These are phyloP conservation scores for Vicia sativa DNA, from an alignment of 306 rosid genomes.

Conservation along the genomic window DNA sequence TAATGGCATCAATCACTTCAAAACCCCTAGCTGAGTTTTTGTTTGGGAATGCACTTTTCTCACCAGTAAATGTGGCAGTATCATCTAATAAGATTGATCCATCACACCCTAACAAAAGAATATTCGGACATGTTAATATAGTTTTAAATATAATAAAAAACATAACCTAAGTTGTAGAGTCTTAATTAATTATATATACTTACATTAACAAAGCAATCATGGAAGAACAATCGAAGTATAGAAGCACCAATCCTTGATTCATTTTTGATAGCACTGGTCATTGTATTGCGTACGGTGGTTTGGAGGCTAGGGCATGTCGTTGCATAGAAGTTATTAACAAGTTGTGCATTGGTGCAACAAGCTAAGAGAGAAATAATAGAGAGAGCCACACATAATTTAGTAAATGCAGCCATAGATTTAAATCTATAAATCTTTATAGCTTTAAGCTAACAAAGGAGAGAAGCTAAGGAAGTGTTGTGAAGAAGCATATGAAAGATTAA, in stretches of 20 bases:
- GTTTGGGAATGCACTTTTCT: constrained; percentile 71
- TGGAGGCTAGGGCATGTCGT: constrained; percentile 59
- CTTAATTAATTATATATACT: background rate
- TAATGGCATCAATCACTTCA: constrained; percentile 75
- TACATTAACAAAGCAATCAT: constrained; percentile 56
- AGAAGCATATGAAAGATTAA: constrained; percentile 20
- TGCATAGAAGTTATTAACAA: constrained; percentile 57
- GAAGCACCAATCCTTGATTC: constrained; percentile 53
- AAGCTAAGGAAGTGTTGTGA: constrained; percentile 8
- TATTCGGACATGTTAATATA: background rate
- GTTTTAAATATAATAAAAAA: too few relatives aligned
- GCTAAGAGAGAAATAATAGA: constrained; percentile 42
- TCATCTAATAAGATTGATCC: constrained; percentile 72
- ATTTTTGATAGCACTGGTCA: constrained; percentile 41
- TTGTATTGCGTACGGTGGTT: constrained; percentile 49
- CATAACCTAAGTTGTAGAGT: too few relatives aligned
- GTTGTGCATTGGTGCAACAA: constrained; percentile 56
- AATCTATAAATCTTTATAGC: background rate
- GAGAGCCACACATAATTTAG: constrained; percentile 29
- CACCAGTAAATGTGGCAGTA: constrained; percentile 59
- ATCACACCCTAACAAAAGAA: constrained; percentile 59
- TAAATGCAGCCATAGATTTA: constrained; percentile 31
- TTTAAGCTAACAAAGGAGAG: background rate
- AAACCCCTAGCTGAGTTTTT: constrained; percentile 61
- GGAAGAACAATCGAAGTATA: constrained; percentile 50